phyloP scores from a whole-genome alignment of 2,329 filamentous ascomycete genomes.

The Ceratocystis albifundus region DNA sequence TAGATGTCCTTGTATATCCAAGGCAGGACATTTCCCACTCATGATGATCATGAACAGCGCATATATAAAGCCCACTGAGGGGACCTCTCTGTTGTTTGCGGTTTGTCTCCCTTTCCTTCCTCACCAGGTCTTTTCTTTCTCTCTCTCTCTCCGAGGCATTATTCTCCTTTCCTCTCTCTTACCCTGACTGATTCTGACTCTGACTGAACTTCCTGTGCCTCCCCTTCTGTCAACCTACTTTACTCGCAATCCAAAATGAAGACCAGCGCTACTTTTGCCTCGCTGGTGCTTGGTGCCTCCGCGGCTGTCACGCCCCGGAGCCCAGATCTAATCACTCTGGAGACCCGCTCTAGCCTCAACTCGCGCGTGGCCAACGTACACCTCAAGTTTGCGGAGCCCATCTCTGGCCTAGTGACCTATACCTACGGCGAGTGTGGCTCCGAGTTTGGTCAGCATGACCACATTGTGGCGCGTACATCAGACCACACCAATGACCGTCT shows the following conservation, averaged over 20 bases:
- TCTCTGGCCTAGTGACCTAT: constrained; percentile 24
- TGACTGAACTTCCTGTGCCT: background rate
- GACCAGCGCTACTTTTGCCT: constrained; percentile 20
- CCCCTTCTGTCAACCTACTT: background rate
- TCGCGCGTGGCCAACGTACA: constrained; percentile 25
- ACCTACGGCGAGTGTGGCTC: constrained; percentile 25
- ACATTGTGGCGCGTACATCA: constrained; percentile 24
- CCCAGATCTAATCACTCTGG: constrained; percentile 20
- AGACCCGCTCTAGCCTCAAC: constrained; percentile 20
- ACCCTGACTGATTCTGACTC: background rate
- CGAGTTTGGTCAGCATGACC: constrained; percentile 23
- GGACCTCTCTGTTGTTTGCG: too few relatives aligned
- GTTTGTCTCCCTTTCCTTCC: background rate
- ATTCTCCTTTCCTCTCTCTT: background rate
- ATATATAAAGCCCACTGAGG: background rate
- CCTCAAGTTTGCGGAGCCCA: constrained; percentile 23
- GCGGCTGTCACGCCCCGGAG: constrained; percentile 19
- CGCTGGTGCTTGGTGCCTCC: constrained; percentile 19
- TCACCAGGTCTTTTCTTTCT: constrained; percentile 13
- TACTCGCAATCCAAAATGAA: constrained; percentile 16
- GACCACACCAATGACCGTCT: constrained; percentile 26
- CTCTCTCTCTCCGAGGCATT: background rate
- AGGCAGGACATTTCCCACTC: too few relatives aligned
- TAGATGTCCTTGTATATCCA: too few relatives aligned
- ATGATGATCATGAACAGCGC: too few relatives aligned